Conservation (phyloP, 768 basidiomycete genomes). For the Amanita rimosa region DNA sequence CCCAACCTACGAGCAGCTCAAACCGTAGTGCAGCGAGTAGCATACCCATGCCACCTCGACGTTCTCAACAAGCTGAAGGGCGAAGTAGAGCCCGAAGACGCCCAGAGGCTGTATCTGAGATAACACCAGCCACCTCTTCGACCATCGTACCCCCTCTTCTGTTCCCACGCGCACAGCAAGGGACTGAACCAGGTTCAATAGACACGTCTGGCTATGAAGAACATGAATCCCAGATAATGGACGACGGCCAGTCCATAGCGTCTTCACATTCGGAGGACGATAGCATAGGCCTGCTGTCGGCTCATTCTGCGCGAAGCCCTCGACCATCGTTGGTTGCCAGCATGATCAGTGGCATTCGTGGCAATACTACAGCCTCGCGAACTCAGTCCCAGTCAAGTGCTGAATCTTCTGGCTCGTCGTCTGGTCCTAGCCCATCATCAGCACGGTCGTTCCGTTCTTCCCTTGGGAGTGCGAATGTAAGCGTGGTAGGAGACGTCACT, state of each 20-base stretch:
- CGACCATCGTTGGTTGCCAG: constrained; percentile 27
- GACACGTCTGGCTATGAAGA: neutral
- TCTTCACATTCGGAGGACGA: constrained; percentile 9
- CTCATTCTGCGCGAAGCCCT: constrained; percentile 29
- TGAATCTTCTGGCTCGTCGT: constrained; percentile 20
- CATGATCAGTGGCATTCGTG: constrained; percentile 4
- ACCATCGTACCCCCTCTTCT: constrained; percentile 11
- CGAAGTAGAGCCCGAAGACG: constrained; percentile 15
- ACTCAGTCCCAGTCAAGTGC: constrained; percentile 22
- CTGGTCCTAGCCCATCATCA: constrained; percentile 24
- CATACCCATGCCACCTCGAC: constrained; percentile 33
- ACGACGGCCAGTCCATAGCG: constrained; percentile 4
- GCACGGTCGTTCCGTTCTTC: constrained; percentile 29
- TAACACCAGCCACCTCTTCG: constrained; percentile 12
- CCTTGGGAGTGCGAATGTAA: constrained; percentile 8
- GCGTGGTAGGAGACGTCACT: constrained; percentile 1
- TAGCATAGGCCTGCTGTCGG: constrained; percentile 39
- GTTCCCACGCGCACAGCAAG: constrained; percentile 17
- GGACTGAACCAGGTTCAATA: constrained; percentile 2
- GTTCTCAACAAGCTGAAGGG: constrained; percentile 21
- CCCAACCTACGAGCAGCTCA: constrained; percentile 10
- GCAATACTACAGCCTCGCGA: constrained; percentile 19
- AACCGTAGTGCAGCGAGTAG: constrained; percentile 12
- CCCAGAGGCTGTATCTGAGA: constrained; percentile 22
- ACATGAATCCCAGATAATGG: neutral